A percentile compares a stretch with the other conserved stretches of the same genome.
Conservation (phyloP, 176 grass and related monocot species). For the Tuctoria greenei region DNA sequence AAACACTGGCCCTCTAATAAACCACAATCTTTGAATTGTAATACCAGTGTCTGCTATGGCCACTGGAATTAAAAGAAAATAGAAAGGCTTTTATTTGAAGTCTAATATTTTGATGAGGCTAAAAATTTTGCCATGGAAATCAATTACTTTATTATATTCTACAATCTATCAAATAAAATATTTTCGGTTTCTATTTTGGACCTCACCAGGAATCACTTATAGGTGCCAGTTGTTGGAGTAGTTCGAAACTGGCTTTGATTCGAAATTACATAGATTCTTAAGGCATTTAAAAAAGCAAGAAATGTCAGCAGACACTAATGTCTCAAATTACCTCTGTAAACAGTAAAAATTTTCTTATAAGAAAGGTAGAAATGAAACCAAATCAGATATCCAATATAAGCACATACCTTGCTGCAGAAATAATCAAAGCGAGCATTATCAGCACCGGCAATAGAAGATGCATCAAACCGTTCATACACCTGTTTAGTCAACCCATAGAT, state of each 20-base stretch:
- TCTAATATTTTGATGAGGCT: not conserved
- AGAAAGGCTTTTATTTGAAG: not conserved
- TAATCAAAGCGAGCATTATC: constrained; percentile 76
- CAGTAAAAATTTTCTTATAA: constrained; percentile 12
- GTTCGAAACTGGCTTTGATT: not conserved
- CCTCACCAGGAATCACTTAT: not conserved
- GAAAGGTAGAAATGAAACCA: not conserved
- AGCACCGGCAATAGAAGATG: constrained; percentile 63
- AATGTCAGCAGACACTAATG: not conserved
- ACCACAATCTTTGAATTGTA: not conserved
- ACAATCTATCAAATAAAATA: not conserved
- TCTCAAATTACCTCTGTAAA: not conserved
- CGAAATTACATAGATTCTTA: not conserved
- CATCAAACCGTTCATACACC: constrained; percentile 84
- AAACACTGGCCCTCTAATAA: too few relatives aligned
- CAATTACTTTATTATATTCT: not conserved
- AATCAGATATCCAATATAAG: constrained; percentile 23
- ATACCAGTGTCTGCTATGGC: not conserved
- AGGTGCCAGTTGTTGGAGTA: not conserved
- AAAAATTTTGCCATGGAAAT: not conserved
- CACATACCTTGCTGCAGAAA: constrained; percentile 83
- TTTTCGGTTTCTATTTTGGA: not conserved
- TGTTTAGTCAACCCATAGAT: constrained; percentile 41
- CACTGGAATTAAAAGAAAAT: not conserved
- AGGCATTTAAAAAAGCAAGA: not conserved